A percentile compares a stretch with the other conserved stretches of the same genome.
These are phyloP conservation scores for Paecilomyces sp. DNA, from an alignment of 2,329 filamentous ascomycete species.

Conservation along the genomic window DNA sequence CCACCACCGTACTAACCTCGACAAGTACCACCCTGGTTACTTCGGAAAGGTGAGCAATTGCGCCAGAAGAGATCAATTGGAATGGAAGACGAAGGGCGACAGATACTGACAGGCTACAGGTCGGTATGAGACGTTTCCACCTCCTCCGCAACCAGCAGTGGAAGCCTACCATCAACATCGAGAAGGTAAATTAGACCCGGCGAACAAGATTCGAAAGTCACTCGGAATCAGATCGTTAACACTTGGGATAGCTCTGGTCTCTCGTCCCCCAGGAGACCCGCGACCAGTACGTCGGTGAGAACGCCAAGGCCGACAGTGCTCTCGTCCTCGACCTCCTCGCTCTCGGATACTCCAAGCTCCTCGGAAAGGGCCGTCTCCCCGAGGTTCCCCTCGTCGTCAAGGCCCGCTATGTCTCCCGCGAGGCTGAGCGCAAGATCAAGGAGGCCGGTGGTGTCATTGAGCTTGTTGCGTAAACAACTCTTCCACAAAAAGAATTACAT, in stretches of 20 bases:
- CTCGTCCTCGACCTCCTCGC: constrained; percentile 96
- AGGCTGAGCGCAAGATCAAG: constrained; percentile 98
- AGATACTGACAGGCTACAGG: constrained; percentile 47
- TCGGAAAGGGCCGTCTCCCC: constrained; percentile 95
- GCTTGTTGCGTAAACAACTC: constrained; percentile 70
- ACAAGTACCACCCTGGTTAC: constrained; percentile 98
- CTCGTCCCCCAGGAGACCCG: constrained; percentile 90
- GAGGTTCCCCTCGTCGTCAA: constrained; percentile 89
- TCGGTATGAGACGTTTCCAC: constrained; percentile 95
- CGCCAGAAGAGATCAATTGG: neutral
- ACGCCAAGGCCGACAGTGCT: constrained; percentile 78
- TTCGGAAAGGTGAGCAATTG: constrained; percentile 68
- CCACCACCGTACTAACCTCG: constrained; percentile 90
- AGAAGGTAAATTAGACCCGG: constrained; percentile 64
- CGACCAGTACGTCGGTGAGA: constrained; percentile 74
- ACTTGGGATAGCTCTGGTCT: constrained; percentile 68
- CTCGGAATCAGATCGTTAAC: neutral
- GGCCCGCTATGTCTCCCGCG: constrained; percentile 88
- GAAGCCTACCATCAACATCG: constrained; percentile 98
- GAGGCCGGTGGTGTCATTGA: constrained; percentile 94
- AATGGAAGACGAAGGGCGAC: neutral
- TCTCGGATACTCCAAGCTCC: constrained; percentile 96
- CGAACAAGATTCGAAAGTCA: neutral
- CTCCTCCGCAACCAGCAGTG: constrained; percentile 92
- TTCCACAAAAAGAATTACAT: neutral